Evolutionary conservation across 1,284 basidiomycete species (phyloP).

Genomic region (Pterula multifida): DNA sequence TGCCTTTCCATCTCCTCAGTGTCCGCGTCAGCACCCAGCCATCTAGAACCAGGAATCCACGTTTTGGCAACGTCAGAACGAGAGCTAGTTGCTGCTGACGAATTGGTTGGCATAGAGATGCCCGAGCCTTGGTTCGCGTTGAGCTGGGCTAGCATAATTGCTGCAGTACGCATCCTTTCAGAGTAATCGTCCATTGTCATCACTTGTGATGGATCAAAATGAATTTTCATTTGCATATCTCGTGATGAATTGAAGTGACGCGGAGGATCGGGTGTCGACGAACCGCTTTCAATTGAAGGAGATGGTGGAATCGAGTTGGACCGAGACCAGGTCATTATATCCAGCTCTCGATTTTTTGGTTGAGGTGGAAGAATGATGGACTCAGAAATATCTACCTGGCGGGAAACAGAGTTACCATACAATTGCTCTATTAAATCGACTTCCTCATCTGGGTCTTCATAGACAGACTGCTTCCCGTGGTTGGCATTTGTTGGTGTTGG

Average conservation of each 20-base stretch:
- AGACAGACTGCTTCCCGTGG: slow-evolving; percentile 10
- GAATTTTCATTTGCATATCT: background rate
- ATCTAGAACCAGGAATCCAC: slow-evolving; percentile 59
- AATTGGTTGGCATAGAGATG: background rate
- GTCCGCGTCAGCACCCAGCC: slow-evolving; percentile 28
- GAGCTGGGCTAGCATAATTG: slow-evolving; percentile 96
- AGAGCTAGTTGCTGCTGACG: slow-evolving; percentile 10
- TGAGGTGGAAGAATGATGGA: slow-evolving; percentile 66
- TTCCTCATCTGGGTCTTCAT: slow-evolving; percentile 58
- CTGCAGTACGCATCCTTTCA: slow-evolving; percentile 95
- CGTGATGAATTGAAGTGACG: slow-evolving; percentile 10
- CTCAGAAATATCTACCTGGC: slow-evolving; percentile 66
- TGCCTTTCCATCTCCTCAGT: slow-evolving; percentile 13
- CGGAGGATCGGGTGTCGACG: slow-evolving; percentile 8
- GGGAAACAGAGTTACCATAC: slow-evolving; percentile 66
- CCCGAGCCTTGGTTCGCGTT: slow-evolving; percentile 55
- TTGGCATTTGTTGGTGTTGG: slow-evolving; percentile 15
- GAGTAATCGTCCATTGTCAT: slow-evolving; percentile 90
- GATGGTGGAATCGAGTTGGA: slow-evolving; percentile 41
- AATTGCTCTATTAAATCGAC: slow-evolving; percentile 92
- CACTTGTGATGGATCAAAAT: slow-evolving; percentile 10
- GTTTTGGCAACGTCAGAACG: slow-evolving; percentile 25
- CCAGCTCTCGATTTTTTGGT: slow-evolving; percentile 85
- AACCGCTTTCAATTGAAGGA: slow-evolving; percentile 22
- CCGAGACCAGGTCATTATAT: slow-evolving; percentile 74